Evolutionary conservation across 768 basidiomycete genomes (phyloP), one percentile per base, ranked within the genome.

Genomic region (Gloeophyllum trabeum): DNA sequence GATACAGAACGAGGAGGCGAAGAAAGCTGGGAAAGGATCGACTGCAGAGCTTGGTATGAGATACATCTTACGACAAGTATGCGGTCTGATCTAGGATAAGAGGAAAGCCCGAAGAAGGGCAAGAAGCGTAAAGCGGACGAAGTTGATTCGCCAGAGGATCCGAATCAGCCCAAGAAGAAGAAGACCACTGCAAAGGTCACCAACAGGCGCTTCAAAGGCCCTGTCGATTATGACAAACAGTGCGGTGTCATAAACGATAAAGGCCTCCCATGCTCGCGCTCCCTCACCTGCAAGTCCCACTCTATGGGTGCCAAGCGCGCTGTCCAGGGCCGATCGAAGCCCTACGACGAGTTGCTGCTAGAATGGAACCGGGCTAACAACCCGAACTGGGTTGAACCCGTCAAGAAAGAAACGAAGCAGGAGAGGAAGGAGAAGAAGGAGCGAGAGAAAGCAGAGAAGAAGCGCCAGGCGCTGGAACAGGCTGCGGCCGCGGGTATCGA

Each of bases 181-280:
- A 84, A 81, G 53, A 68, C 77, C 0, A 62, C 71, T 3, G 59
- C 81, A 23, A 84, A 86, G 58, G 68, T 83, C 40, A 85, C 77
- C 16, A 88, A 87, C 58, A 81, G 84, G 14, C 78, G 86, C 35
- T 62, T 74, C 46, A 88, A 88, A 52, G 87, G 88, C 1, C 91
- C 92, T 3, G 77, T 94, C 39, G 84, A 97, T 61, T 78, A 80
- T 48, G 89, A 96, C 65, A 80, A 75, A 43, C 92, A 96, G 49
- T 98, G 94, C 52, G 92, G 94, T 40, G 94, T 98, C 26, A 94
- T 96, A 58, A 97, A 94, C 63, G 92, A 94, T 64, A 96, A 96
- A 60, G 74, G 74, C 35, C 65, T 90, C 5, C 91, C 89, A 0
- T 99, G 94, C 56, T 90, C 91, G 10, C 86, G 94, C 21, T 91